Evolutionary conservation across 2,329 filamentous ascomycete genomes (phyloP).

Genomic region (Tolypocladium inflatum): DNA sequence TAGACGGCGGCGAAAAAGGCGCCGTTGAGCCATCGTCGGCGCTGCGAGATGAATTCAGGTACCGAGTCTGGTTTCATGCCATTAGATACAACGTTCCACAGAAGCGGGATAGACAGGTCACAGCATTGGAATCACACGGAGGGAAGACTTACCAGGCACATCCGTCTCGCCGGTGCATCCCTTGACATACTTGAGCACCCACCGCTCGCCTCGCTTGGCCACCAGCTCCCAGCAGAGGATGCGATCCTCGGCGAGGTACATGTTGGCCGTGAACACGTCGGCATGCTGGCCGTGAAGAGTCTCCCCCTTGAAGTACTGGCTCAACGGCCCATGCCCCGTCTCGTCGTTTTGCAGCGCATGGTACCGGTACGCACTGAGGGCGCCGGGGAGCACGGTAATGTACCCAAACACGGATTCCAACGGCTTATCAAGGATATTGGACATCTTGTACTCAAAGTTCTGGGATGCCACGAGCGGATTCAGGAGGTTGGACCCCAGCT

Average conservation of each 20-base stretch:
- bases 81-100: conserved; percentile 7
- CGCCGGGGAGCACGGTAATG: conserved; percentile 92
- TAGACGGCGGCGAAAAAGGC: conserved; percentile 98
- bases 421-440: conserved; percentile 95
- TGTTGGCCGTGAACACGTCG: conserved; percentile 95
- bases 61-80: conserved; percentile 58
- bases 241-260: conserved; percentile 85
- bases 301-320: conserved; percentile 99
- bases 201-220: conserved; percentile 86
- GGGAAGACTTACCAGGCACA: conserved; percentile 65
- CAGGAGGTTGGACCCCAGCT: conserved; percentile 68
- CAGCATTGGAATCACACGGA: background rate
- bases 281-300: conserved; percentile 93
- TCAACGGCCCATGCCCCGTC: conserved; percentile 87
- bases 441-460: conserved; percentile 99
- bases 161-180: conserved; percentile 95
- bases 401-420: conserved; percentile 96
- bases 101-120: background rate
- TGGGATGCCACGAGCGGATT: conserved; percentile 95
- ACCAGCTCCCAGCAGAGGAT: conserved; percentile 93
- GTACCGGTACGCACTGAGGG: conserved; percentile 90
- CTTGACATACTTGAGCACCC: conserved; percentile 98
- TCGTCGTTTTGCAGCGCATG: conserved; percentile 95
- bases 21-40: conserved; percentile 93
- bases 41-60: conserved; percentile 94